Percentiles rank a stretch among this genome's conserved stretches.
Evolutionary conservation across 805 yeast species (phyloP).

Genomic region (Babjeviella inositovora): DNA sequence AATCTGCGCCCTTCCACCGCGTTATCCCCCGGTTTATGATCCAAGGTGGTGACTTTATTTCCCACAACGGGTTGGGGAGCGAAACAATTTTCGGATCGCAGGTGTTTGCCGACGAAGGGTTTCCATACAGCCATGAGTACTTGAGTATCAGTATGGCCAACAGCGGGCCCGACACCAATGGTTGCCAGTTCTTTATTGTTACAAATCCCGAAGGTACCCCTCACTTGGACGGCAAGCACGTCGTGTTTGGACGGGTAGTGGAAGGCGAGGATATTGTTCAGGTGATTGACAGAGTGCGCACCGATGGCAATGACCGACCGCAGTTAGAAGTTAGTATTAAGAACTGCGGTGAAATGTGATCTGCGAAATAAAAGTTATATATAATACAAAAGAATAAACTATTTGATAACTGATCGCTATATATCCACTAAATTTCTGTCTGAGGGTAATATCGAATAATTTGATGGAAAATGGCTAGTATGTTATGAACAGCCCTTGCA

Average conservation of each 20-base stretch:
- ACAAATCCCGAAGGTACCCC: conserved; percentile 12
- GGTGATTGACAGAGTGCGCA: conserved; percentile 9
- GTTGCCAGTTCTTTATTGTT: conserved; percentile 27
- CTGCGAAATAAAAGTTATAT: no score
- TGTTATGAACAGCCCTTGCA: no score
- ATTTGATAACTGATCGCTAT: no score
- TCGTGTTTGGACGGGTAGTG: conserved; percentile 29
- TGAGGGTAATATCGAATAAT: no score
- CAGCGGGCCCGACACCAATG: conserved; percentile 26
- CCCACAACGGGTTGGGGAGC: conserved; percentile 26
- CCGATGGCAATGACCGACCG: conserved; percentile 7
- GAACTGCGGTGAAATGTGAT: conserved; percentile 9
- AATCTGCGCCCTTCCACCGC: conserved; percentile 17
- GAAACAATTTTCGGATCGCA: conserved; percentile 19
- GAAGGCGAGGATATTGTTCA: conserved; percentile 20
- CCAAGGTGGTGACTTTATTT: conserved; percentile 30
- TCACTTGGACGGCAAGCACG: conserved; percentile 27
- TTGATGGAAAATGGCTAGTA: no score
- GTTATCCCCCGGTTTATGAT: conserved; percentile 25
- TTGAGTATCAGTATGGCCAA: conserved; percentile 20
- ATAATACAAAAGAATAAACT: no score
- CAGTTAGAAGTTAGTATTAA: conserved; percentile 5
- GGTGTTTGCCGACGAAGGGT: conserved; percentile 26
- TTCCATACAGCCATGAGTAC: conserved; percentile 11
- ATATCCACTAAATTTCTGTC: no score